A percentile compares a stretch with the other conserved stretches of the same genome.
phyloP scores from a whole-genome alignment of 345 rosid species.

The Rhodomyrtus tomentosa region DNA sequence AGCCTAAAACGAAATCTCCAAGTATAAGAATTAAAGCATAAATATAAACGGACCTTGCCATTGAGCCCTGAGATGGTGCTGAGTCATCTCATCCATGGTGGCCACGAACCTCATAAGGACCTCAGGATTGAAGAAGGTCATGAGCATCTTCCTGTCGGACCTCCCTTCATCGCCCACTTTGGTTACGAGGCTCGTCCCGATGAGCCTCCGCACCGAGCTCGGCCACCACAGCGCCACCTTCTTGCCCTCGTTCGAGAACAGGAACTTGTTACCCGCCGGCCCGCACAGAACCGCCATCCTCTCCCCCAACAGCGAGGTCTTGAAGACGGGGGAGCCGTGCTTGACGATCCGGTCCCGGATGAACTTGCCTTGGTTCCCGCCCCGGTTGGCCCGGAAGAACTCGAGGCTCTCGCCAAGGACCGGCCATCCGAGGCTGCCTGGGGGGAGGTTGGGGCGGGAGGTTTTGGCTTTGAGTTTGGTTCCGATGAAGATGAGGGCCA shows the following conservation, averaged over 20 bases:
- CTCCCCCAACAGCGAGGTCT: conserved; percentile 6
- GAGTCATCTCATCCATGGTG: conserved; percentile 13
- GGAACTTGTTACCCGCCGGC: conserved; percentile 3
- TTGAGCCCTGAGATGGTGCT: conserved; percentile 2
- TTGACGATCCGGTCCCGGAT: neutral
- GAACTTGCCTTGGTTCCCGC: neutral
- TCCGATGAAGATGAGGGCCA: neutral
- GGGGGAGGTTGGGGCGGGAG: neutral
- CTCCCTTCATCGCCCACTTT: conserved; percentile 15
- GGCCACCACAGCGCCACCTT: conserved; percentile 16
- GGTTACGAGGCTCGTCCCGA: neutral
- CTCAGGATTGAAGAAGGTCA: conserved; percentile 6
- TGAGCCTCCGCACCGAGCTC: neutral
- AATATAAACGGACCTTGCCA: conserved; percentile 14
- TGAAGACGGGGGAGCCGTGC: conserved; percentile 1
- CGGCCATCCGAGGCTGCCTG: conserved; percentile 10
- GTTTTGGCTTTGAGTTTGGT: neutral
- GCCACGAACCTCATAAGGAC: conserved; percentile 2
- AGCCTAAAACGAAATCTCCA: too few species aligned
- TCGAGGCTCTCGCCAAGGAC: conserved; percentile 2
- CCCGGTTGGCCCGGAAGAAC: neutral
- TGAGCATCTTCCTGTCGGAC: conserved; percentile 2
- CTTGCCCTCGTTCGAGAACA: conserved; percentile 8
- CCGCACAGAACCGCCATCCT: conserved; percentile 5
- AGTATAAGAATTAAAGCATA: too few species aligned